These are phyloP conservation scores for Komagataella mondaviorum DNA, from an alignment of 805 yeast genomes.

Conservation along the genomic window DNA sequence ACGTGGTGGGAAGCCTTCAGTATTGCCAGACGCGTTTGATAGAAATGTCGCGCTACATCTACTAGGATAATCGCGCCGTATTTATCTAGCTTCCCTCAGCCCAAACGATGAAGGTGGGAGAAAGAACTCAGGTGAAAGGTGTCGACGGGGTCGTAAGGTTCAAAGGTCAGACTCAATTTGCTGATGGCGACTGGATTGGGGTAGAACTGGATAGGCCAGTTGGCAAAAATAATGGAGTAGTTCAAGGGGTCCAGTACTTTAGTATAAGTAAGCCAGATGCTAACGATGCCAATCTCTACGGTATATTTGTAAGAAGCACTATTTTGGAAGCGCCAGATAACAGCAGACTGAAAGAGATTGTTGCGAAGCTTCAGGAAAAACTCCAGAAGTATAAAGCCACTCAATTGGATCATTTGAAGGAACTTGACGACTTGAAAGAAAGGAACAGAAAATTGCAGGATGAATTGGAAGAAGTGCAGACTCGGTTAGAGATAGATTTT, in stretches of 20 bases:
- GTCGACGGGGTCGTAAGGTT: slow-evolving; percentile 32
- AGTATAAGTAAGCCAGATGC: not conserved
- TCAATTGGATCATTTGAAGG: slow-evolving; percentile 2
- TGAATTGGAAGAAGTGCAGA: slow-evolving; percentile 9
- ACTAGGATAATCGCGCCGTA: not conserved
- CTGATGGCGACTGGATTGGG: slow-evolving; percentile 46
- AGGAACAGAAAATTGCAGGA: slow-evolving; percentile 17
- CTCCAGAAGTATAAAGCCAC: slow-evolving; percentile 17
- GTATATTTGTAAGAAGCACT: not conserved
- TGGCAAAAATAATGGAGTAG: slow-evolving; percentile 38
- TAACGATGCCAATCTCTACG: not conserved
- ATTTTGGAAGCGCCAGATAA: not conserved
- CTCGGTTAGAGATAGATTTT: slow-evolving; percentile 16
- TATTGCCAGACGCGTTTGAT: not conserved
- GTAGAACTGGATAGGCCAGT: slow-evolving; percentile 23
- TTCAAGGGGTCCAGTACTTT: slow-evolving; percentile 30
- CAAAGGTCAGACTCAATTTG: slow-evolving; percentile 42
- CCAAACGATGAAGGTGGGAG: slow-evolving; percentile 9
- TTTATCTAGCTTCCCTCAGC: not conserved
- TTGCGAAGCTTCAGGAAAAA: slow-evolving; percentile 32
- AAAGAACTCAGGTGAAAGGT: slow-evolving; percentile 22
- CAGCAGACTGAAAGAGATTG: slow-evolving; percentile 13
- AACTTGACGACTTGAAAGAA: slow-evolving; percentile 14
- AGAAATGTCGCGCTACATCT: not conserved
- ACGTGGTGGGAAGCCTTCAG: not conserved